These are phyloP conservation scores for Basidiobolus meristosporus DNA, from an alignment of 371 early-diverging fungal species.

Conservation along the genomic window DNA sequence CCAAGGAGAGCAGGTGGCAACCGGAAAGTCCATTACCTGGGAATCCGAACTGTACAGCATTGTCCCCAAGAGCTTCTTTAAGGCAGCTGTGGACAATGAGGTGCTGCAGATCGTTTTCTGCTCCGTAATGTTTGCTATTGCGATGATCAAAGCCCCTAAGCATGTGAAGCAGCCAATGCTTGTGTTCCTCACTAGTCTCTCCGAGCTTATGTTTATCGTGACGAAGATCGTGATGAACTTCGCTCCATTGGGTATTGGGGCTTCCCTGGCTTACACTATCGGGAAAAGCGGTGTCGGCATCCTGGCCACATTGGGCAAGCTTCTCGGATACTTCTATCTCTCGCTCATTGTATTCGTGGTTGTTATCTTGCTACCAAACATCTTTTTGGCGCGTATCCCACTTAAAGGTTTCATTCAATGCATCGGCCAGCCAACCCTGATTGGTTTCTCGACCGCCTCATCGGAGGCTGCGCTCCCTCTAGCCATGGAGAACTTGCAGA, in stretches of 20 bases:
- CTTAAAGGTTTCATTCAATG: conserved; percentile 26
- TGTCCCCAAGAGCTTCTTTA: conserved; percentile 30
- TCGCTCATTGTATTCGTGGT: conserved; percentile 32
- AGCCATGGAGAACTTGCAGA: conserved; percentile 52
- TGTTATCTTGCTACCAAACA: conserved; percentile 38
- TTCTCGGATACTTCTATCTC: conserved; percentile 45
- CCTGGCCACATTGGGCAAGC: conserved; percentile 36
- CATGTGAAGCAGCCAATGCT: conserved; percentile 29
- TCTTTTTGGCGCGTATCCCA: conserved; percentile 30
- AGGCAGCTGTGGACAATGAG: conserved; percentile 21
- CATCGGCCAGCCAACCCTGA: conserved; percentile 39
- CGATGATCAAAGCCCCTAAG: conserved; percentile 20
- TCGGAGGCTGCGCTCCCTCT: conserved; percentile 61
- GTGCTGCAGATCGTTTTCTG: conserved; percentile 46
- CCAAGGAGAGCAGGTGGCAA: conserved; percentile 7
- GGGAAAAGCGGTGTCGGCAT: conserved; percentile 39
- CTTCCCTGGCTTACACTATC: conserved; percentile 42
- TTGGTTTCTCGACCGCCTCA: conserved; percentile 67
- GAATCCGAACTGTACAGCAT: conserved; percentile 26
- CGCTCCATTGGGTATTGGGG: conserved; percentile 56
- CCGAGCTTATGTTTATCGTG: conserved; percentile 50
- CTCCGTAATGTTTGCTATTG: conserved; percentile 45
- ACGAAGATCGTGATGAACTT: conserved; percentile 45
- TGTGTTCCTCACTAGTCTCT: conserved; percentile 27
- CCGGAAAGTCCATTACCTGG: conserved; percentile 23